A percentile compares a stretch with the other conserved stretches of the same genome.
Evolutionary conservation across 2,329 filamentous ascomycete genomes (phyloP).

Genomic region (Drechslerella coelobrocha): DNA sequence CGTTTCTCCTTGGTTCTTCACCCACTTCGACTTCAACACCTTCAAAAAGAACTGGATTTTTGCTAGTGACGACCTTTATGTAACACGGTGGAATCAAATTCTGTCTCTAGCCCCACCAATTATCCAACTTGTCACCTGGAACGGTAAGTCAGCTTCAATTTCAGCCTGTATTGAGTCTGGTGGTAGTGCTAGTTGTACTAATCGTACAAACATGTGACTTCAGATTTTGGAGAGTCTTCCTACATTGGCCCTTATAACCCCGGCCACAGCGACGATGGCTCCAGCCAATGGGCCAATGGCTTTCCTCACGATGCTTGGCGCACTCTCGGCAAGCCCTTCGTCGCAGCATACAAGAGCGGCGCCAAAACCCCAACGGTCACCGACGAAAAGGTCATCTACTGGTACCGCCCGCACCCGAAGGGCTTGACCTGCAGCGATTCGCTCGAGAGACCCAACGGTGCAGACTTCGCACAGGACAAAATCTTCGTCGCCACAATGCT

Average conservation of each 20-base stretch:
- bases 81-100: slow-evolving; percentile 66
- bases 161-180: not conserved
- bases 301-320: slow-evolving; percentile 64
- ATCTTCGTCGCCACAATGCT: slow-evolving; percentile 57
- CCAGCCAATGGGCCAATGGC: slow-evolving; percentile 62
- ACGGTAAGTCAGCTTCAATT: slow-evolving; percentile 13
- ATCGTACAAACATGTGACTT: slow-evolving; percentile 58
- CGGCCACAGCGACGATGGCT: slow-evolving; percentile 61
- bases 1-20: slow-evolving; percentile 68
- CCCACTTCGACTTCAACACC: slow-evolving; percentile 60
- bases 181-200: too few species aligned
- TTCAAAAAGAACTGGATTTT: slow-evolving; percentile 70
- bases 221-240: slow-evolving; percentile 67
- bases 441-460: slow-evolving; percentile 52
- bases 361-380: slow-evolving; percentile 56
- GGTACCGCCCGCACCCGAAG: slow-evolving; percentile 60
- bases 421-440: slow-evolving; percentile 52
- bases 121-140: slow-evolving; percentile 57
- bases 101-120: slow-evolving; percentile 57
- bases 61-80: slow-evolving; percentile 69
- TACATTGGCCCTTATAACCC: slow-evolving; percentile 64
- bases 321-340: slow-evolving; percentile 63
- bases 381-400: slow-evolving; percentile 59
- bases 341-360: slow-evolving; percentile 63
- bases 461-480: slow-evolving; percentile 50